phyloP scores from a whole-genome alignment of 1,284 basidiomycete species.

The Irpex sp. region DNA sequence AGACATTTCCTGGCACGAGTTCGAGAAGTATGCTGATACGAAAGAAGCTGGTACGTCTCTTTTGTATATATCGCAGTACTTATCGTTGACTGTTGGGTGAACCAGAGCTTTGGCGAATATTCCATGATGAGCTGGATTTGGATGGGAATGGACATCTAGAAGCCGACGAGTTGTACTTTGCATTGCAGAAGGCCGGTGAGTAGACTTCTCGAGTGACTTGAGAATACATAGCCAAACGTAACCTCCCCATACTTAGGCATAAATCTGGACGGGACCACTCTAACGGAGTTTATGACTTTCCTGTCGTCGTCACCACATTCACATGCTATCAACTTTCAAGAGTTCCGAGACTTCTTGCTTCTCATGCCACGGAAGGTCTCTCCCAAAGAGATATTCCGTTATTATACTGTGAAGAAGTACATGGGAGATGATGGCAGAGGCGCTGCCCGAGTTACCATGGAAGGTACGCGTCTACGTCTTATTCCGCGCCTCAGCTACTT shows the following conservation, averaged over 20 bases:
- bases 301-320: conserved; percentile 68
- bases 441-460: conserved; percentile 79
- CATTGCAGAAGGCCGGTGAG: conserved; percentile 70
- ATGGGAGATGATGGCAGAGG: conserved; percentile 76
- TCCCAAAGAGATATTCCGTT: conserved; percentile 82
- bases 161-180: conserved; percentile 63
- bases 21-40: conserved; percentile 70
- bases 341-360: conserved; percentile 89
- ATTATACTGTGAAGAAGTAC: conserved; percentile 77
- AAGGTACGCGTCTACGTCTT: conserved; percentile 48
- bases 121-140: conserved; percentile 84
- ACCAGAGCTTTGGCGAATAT: conserved; percentile 83
- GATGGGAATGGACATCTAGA: conserved; percentile 85
- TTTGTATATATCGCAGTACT: not conserved
- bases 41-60: conserved; percentile 68
- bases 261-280: conserved; percentile 57
- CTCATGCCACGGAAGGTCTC: conserved; percentile 81
- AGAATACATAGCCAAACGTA: not conserved
- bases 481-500: not conserved
- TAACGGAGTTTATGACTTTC: conserved; percentile 79
- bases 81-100: not conserved
- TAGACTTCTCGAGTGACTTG: not conserved
- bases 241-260: conserved; percentile 50
- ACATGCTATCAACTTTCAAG: conserved; percentile 73
- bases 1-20: conserved; percentile 74